Percentiles rank a stretch among this genome's conserved stretches.
Conservation (phyloP, 2,329 filamentous ascomycete genomes). For the Thielaviopsis ethacetica region DNA sequence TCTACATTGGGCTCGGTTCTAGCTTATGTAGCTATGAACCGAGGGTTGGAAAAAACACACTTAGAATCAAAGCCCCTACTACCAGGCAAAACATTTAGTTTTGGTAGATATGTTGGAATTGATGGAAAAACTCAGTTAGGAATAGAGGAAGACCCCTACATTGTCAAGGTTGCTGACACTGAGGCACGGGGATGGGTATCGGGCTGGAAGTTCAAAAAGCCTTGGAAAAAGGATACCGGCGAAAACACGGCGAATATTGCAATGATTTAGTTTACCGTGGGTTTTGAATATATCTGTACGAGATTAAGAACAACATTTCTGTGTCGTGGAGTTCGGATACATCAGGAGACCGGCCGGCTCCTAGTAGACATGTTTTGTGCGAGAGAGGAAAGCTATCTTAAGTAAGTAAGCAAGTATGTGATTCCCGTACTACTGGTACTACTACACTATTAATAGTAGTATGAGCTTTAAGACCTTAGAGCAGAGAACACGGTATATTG, state of each 20-base stretch:
- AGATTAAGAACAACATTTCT: no score
- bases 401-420: no score
- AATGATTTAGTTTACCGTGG: slow-evolving; percentile 3
- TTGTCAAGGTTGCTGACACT: slow-evolving; percentile 17
- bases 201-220: not conserved
- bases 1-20: slow-evolving; percentile 31
- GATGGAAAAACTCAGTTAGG: slow-evolving; percentile 33
- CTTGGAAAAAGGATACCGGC: not conserved
- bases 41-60: slow-evolving; percentile 22
- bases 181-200: not conserved
- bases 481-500: no score
- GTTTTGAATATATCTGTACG: no score
- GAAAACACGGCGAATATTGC: not conserved
- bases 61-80: not conserved
- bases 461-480: no score
- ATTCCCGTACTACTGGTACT: no score
- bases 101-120: slow-evolving; percentile 30
- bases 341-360: no score
- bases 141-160: slow-evolving; percentile 30
- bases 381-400: no score
- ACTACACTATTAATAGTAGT: no score
- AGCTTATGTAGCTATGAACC: slow-evolving; percentile 30
- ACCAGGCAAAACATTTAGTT: slow-evolving; percentile 19
- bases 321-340: no score
- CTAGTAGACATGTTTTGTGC: no score